phyloP scores from a whole-genome alignment of 768 basidiomycete species.

The Xanthoconium purpureum region DNA sequence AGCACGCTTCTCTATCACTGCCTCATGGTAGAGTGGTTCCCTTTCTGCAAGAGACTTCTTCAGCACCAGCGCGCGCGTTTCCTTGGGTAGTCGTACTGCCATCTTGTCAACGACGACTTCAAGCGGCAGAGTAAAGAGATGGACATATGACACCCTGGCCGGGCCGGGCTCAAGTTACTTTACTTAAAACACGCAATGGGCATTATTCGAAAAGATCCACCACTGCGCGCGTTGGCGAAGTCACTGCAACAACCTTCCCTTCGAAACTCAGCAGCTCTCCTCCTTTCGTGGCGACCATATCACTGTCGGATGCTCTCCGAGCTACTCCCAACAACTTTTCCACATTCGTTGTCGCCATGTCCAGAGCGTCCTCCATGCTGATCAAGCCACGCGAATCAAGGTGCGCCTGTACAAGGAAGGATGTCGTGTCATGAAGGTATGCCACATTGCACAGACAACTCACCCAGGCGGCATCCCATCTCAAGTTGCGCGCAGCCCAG shows the following conservation, averaged over 20 bases:
- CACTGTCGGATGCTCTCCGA: conserved; percentile 18
- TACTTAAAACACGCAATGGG: not conserved
- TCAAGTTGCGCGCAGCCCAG: conserved; percentile 86
- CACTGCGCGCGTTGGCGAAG: conserved; percentile 33
- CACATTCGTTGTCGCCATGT: conserved; percentile 41
- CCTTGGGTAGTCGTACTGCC: conserved; percentile 33
- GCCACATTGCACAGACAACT: conserved; percentile 42
- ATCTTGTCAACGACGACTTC: not conserved
- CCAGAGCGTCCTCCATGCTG: conserved; percentile 36
- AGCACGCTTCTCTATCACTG: conserved; percentile 46
- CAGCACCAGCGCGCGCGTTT: conserved; percentile 49
- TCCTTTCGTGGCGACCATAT: conserved; percentile 41
- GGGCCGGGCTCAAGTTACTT: too few species aligned
- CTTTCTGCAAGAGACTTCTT: conserved; percentile 38
- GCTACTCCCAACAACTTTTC: conserved; percentile 41
- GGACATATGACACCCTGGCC: too few species aligned
- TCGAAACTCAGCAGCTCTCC: conserved; percentile 42
- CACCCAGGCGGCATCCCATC: conserved; percentile 91
- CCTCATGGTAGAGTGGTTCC: conserved; percentile 55
- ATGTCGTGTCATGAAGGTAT: not conserved
- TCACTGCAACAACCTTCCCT: conserved; percentile 43
- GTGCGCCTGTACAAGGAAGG: conserved; percentile 25
- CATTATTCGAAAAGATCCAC: conserved; percentile 36
- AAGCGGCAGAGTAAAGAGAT: too few species aligned
- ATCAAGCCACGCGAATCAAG: conserved; percentile 40